Conservation (phyloP, 129 eudicot species). For the Deinandra increscens region DNA sequence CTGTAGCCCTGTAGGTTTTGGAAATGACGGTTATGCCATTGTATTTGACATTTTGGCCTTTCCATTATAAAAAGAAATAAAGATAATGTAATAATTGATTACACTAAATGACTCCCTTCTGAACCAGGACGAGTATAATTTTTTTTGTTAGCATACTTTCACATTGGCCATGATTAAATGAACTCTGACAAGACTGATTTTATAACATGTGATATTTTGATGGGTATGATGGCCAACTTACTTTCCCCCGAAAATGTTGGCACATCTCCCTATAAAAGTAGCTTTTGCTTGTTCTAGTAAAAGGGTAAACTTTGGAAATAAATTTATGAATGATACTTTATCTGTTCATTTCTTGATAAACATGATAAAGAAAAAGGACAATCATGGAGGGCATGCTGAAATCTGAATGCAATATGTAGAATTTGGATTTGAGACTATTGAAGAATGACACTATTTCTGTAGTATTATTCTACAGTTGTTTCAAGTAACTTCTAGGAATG, state of each 20-base stretch:
- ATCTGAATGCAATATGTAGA: neutral
- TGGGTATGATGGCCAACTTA: neutral
- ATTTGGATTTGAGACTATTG: neutral
- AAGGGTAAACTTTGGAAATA: constrained; percentile 11
- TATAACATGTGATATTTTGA: neutral
- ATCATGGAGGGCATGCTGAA: neutral
- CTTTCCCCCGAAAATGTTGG: constrained; percentile 14
- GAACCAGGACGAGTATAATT: neutral
- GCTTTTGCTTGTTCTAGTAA: constrained; percentile 19
- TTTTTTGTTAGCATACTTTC: constrained; percentile 11
- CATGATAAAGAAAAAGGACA: neutral
- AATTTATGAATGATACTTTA: neutral
- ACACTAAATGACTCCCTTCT: neutral
- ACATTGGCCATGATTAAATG: constrained; percentile 9
- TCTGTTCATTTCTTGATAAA: neutral
- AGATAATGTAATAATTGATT: neutral
- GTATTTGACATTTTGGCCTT: neutral
- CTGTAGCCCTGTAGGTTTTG: neutral
- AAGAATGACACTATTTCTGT: constrained; percentile 8
- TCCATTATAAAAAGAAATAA: neutral
- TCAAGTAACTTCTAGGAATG: constrained; percentile 2
- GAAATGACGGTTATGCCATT: neutral
- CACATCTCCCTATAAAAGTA: constrained; percentile 20
- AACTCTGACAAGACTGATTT: neutral
- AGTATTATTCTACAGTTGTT: neutral